Conservation (phyloP, 441 rosid species). For the Erysimum cheiri region DNA sequence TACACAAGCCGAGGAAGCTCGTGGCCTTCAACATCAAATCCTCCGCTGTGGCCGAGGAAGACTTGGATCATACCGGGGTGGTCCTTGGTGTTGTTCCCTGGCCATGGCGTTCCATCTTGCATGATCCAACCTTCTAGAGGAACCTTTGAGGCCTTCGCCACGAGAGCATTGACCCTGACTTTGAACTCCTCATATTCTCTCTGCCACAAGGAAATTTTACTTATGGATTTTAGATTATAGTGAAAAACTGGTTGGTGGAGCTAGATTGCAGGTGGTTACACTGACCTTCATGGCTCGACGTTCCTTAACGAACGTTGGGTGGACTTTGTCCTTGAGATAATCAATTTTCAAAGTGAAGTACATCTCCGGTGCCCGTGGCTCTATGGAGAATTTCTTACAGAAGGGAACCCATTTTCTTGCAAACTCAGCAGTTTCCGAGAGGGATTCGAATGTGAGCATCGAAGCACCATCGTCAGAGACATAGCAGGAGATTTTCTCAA, state of each 20-base stretch:
- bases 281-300: constrained; percentile 95
- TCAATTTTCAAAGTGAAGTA: constrained; percentile 82
- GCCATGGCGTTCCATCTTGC: constrained; percentile 99
- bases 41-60: constrained; percentile 76
- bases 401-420: constrained; percentile 80
- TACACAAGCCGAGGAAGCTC: constrained; percentile 78
- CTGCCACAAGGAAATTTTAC: constrained; percentile 49
- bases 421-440: constrained; percentile 85
- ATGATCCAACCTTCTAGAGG: constrained; percentile 94
- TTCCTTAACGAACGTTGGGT: constrained; percentile 90
- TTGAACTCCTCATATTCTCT: constrained; percentile 96
- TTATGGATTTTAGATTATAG: constrained; percentile 13
- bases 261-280: constrained; percentile 8
- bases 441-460: constrained; percentile 85
- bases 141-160: constrained; percentile 79
- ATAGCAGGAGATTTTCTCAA: constrained; percentile 91
- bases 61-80: constrained; percentile 98
- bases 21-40: constrained; percentile 70
- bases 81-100: constrained; percentile 94
- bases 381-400: constrained; percentile 68
- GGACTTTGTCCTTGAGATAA: constrained; percentile 95
- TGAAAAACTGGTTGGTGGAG: constrained; percentile 15
- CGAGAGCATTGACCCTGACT: constrained; percentile 86
- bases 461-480: constrained; percentile 96
- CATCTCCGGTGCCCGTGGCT: constrained; percentile 79